These are phyloP conservation scores for Ogataea zsoltii DNA, from an alignment of 805 yeast genomes.

Conservation along the genomic window DNA sequence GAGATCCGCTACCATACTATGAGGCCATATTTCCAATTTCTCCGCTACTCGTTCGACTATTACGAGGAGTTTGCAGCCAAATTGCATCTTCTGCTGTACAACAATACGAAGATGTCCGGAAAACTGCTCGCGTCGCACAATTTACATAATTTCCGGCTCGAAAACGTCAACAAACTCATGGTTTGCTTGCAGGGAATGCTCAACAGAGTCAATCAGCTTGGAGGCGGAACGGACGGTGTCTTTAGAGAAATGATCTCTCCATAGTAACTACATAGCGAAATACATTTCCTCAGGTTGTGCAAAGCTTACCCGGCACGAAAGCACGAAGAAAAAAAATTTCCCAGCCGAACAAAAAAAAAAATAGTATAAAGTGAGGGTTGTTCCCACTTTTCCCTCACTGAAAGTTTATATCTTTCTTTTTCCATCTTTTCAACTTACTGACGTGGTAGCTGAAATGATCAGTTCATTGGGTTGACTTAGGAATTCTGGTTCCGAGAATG, in stretches of 20 bases:
- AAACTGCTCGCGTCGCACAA: constrained; percentile 12
- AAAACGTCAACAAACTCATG: constrained; percentile 11
- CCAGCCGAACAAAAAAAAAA: too few relatives aligned
- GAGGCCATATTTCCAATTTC: constrained; percentile 17
- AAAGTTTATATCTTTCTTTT: too few relatives aligned
- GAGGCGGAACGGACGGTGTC: not conserved
- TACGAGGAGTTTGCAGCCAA: constrained; percentile 18
- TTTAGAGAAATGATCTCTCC: not conserved
- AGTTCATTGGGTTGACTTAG: too few relatives aligned
- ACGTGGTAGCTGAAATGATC: too few relatives aligned
- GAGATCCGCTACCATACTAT: constrained; percentile 17
- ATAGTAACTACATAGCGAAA: not conserved
- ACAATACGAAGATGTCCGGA: constrained; percentile 13
- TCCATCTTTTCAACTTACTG: too few relatives aligned
- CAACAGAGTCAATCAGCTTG: constrained; percentile 1
- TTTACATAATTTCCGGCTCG: constrained; percentile 7
- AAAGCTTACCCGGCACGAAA: too few relatives aligned
- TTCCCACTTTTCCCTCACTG: too few relatives aligned
- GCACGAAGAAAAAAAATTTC: too few relatives aligned
- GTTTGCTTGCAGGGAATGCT: constrained; percentile 20
- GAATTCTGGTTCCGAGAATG: too few relatives aligned
- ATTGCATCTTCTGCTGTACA: constrained; percentile 15
- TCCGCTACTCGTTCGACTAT: constrained; percentile 15
- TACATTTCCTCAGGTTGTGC: not conserved
- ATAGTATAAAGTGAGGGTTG: too few relatives aligned